These are phyloP conservation scores for Amauroascus verrucosus DNA, from an alignment of 2,329 filamentous ascomycete species.

Conservation along the genomic window DNA sequence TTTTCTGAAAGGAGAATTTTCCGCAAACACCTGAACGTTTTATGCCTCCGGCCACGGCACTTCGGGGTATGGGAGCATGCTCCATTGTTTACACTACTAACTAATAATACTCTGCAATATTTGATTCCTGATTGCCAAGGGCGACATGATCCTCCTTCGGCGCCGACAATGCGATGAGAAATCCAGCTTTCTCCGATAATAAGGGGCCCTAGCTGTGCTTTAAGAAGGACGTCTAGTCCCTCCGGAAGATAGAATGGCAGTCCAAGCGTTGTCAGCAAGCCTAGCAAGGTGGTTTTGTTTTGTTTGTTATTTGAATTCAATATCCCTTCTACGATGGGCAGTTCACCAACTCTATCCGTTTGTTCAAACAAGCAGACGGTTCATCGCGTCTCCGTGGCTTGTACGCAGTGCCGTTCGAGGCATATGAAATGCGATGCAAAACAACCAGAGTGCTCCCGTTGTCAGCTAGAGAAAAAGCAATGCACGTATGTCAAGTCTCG, in stretches of 20 bases:
- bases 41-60: background rate
- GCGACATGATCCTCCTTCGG: background rate
- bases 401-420: constrained; percentile 29
- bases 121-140: background rate
- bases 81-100: background rate
- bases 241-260: background rate
- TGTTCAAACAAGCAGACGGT: background rate
- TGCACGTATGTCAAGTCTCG: constrained; percentile 43
- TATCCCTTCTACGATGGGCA: background rate
- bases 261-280: background rate
- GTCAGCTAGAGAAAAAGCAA: constrained; percentile 33
- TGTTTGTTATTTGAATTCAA: background rate
- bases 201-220: background rate
- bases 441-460: constrained; percentile 36
- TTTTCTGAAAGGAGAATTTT: background rate
- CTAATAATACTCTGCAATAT: background rate
- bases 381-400: constrained; percentile 18
- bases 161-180: background rate
- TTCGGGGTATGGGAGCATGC: background rate
- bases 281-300: background rate
- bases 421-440: constrained; percentile 41
- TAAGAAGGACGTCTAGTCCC: background rate
- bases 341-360: background rate
- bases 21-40: background rate
- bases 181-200: background rate